Base-by-base conservation (phyloP, 2,329 filamentous ascomycete genomes). In the Fusarium protoensiforme region DNA sequence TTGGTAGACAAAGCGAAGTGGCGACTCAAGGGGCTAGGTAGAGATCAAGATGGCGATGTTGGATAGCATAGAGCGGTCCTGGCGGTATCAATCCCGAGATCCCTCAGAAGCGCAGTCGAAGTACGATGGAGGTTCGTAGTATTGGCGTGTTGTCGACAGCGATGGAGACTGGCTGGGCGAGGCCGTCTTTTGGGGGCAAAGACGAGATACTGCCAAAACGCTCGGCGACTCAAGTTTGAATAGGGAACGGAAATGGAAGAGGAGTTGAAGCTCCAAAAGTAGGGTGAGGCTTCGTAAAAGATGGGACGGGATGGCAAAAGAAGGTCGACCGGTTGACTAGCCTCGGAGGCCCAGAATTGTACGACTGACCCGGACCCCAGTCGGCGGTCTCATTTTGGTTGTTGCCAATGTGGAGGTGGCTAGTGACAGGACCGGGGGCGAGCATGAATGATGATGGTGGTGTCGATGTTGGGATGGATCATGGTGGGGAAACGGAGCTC, bases 351-450 rank as follows among this genome's bases (percentile, higher is more conserved):
- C 77, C 72, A 73, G 69, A 71, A 75, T 76, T 78, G 75, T 65
- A 78, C 77, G 70, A 78, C 77, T 76, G 77, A 76, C 77, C 72
- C 65, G 48, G 68, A 77, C 76, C 77, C 77, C 71, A 69, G 77
- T 77, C 75, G 65, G 68, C 73, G 64, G 72, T 78, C 75, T 77
- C 76, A 71, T 75, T 78, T 72, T 75, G 70, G 74, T 77, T 65
- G 77, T 78, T 72, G 68, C 74, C 76, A 76, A 75, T 78, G 77
- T 78, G 77, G 77, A 78, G 77, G 77, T 78, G 77, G 77, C 77
- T 78, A 78, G 77, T 78, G 77, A 77, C 69, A 76, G 74, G 75
- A 75, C 77, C 65, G 66, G 77, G 77, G 74, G 60, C 61, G 66
- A 65, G 70, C 75, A 77, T 77, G 73, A 77, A 74, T 73, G 75